Evolutionary conservation across 148 eudicot genomes (phyloP), one percentile per base, ranked within the genome.

Genomic region (Chenopodium formosanum): DNA sequence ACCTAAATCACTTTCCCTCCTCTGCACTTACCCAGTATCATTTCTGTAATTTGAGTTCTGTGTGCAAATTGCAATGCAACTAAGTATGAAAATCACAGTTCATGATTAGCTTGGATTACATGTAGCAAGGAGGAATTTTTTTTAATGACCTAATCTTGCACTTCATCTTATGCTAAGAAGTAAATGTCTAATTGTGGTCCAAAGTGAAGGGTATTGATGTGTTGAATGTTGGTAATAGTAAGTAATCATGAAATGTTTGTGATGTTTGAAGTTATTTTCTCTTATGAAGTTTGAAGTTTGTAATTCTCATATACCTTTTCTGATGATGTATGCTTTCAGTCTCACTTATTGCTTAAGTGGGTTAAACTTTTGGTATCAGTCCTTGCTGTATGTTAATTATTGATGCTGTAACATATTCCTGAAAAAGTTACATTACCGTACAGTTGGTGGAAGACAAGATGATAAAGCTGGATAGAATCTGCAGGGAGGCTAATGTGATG

Each of bases 371-470:
- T 65, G 67, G 32, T 60, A 37, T 70, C 50, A n/a, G 11, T 7
- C 16, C 29, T 25, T 14, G 74, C 11, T 4, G 20, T 20, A 6
- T 37, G 73, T 69, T 64, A 19, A 9, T 72, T 60, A 32, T 34
- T 71, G 68, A 58, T 12, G 10, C 44, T 53, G 40, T 13, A 29
- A 37, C 56, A 77, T 56, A 47, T 17, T 4, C 27, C 79, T 77
- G 16, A 53, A 73, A 16, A 5, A 11, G 48, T 47, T 16, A 40
- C 48, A 69, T 69, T 27, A 52, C 22, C 44, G 46, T 83, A 82
- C 91, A 95, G 99, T 90, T 95, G 78, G 89, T 88, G 74, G 99
- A 95, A 89, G 91, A 90, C 78, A 88, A 91, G 71, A 89, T 95
- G 97, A 86, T 92, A 84, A 95, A 90, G 89, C 83, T 95, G 79